Conservation (phyloP, 768 basidiomycete genomes). For the Serpula lacrymans region DNA sequence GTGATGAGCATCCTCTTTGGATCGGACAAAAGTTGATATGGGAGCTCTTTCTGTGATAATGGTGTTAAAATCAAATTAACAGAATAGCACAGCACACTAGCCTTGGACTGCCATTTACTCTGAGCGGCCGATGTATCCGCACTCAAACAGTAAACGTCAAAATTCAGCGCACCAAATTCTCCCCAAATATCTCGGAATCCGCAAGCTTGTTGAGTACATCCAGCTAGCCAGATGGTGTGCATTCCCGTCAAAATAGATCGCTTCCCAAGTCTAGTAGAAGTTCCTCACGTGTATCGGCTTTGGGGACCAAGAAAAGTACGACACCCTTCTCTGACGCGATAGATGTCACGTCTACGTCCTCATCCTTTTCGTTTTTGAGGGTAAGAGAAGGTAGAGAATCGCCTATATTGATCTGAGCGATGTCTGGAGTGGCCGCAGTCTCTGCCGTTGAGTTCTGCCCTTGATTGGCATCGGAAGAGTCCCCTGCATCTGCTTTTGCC, state of each 20-base stretch:
- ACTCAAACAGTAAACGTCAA: constrained; percentile 81
- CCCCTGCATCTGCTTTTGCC: constrained; percentile 19
- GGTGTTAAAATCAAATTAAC: constrained; percentile 5
- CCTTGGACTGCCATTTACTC: constrained; percentile 85
- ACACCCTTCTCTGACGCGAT: constrained; percentile 70
- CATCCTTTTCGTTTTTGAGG: constrained; percentile 82
- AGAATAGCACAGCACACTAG: constrained; percentile 22
- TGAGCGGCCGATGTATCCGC: constrained; percentile 74
- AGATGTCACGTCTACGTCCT: constrained; percentile 66
- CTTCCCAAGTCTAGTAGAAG: constrained; percentile 9
- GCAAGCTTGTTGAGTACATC: constrained; percentile 92
- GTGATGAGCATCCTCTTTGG: constrained; percentile 77
- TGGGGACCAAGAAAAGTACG: constrained; percentile 80
- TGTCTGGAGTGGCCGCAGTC: constrained; percentile 17
- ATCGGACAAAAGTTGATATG: constrained; percentile 86
- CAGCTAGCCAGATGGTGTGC: constrained; percentile 43
- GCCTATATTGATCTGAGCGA: constrained; percentile 58
- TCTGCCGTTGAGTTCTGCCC: constrained; percentile 8
- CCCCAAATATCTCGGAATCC: constrained; percentile 83
- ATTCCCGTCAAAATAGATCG: neutral
- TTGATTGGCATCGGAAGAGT: constrained; percentile 11
- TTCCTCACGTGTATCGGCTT: constrained; percentile 77
- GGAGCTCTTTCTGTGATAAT: constrained; percentile 65
- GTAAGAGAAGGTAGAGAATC: constrained; percentile 69
- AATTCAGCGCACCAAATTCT: constrained; percentile 63